Evolutionary conservation across 352 stramenopile species (phyloP).

Genomic region (Pythium guiyangense): DNA sequence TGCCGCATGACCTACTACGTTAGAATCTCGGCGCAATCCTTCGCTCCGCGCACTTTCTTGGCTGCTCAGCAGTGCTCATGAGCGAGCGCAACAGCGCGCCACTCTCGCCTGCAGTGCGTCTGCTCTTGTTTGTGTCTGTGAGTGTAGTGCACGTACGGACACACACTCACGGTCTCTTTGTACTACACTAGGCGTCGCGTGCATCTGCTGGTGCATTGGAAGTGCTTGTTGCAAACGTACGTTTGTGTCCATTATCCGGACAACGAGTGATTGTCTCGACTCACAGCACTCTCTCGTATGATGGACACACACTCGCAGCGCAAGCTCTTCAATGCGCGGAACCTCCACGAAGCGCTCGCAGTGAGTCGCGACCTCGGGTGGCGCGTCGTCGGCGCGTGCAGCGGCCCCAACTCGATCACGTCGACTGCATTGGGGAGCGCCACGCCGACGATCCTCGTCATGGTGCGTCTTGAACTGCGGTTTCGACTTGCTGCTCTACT

Average conservation of each 20-base stretch:
- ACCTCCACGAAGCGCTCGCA: constrained; percentile 66
- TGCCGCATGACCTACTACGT: background rate
- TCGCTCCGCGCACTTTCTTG: constrained; percentile 77
- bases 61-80: constrained; percentile 55
- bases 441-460: constrained; percentile 74
- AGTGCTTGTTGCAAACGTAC: constrained; percentile 71
- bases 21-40: constrained; percentile 78
- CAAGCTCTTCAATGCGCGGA: constrained; percentile 59
- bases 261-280: no score
- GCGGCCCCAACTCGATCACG: constrained; percentile 63
- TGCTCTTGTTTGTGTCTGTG: background rate
- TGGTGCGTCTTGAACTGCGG: constrained; percentile 45
- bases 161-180: background rate
- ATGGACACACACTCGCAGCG: constrained; percentile 20
- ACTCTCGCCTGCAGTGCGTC: constrained; percentile 53
- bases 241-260: background rate
- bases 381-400: constrained; percentile 68
- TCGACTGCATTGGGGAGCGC: constrained; percentile 39
- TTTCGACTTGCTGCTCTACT: no score
- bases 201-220: constrained; percentile 70
- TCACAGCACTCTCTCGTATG: background rate
- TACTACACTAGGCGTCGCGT: constrained; percentile 42
- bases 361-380: constrained; percentile 64
- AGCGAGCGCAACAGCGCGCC: constrained; percentile 72
- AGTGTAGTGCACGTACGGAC: no score